A percentile compares a stretch with the other conserved stretches of the same genome.
Conservation (phyloP, 306 rosid genomes). For the Acacia acuminata region DNA sequence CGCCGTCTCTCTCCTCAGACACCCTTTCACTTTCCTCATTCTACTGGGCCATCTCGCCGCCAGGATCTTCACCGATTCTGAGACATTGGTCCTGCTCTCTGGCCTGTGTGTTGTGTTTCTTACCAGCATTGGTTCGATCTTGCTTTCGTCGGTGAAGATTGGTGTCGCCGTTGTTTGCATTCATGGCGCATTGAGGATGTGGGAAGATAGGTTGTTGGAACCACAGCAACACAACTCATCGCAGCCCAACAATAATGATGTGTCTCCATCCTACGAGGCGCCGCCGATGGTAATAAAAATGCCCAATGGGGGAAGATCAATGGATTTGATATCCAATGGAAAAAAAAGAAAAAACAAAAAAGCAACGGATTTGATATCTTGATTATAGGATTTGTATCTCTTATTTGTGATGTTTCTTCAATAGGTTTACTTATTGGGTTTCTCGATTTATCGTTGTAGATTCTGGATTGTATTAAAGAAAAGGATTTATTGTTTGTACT, state of each 20-base stretch:
- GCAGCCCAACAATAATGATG: slow-evolving; percentile 45
- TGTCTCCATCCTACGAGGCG: slow-evolving; percentile 61
- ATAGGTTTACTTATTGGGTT: slow-evolving; percentile 2
- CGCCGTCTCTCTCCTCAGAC: slow-evolving; percentile 66
- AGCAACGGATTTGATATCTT: slow-evolving; percentile 31
- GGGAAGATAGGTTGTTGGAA: slow-evolving; percentile 88
- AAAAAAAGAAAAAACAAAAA: too few species aligned
- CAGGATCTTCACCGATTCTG: slow-evolving; percentile 69
- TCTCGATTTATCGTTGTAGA: neutral
- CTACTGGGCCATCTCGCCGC: slow-evolving; percentile 68
- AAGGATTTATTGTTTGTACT: neutral
- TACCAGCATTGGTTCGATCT: slow-evolving; percentile 81
- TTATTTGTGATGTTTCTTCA: slow-evolving; percentile 35
- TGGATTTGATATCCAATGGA: slow-evolving; percentile 15
- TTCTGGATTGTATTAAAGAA: neutral
- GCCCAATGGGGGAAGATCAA: slow-evolving; percentile 18
- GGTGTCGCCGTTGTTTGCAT: slow-evolving; percentile 62
- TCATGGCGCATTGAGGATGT: slow-evolving; percentile 83
- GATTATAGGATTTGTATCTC: slow-evolving; percentile 17
- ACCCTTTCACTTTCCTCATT: slow-evolving; percentile 67
- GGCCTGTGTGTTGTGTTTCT: slow-evolving; percentile 67
- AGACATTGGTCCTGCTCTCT: slow-evolving; percentile 57
- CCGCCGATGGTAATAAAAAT: slow-evolving; percentile 32
- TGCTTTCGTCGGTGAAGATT: slow-evolving; percentile 66
- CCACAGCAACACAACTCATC: slow-evolving; percentile 35